Base-by-base conservation (phyloP, 2,329 filamentous ascomycete genomes). In the Aspergillus tubingensis region DNA sequence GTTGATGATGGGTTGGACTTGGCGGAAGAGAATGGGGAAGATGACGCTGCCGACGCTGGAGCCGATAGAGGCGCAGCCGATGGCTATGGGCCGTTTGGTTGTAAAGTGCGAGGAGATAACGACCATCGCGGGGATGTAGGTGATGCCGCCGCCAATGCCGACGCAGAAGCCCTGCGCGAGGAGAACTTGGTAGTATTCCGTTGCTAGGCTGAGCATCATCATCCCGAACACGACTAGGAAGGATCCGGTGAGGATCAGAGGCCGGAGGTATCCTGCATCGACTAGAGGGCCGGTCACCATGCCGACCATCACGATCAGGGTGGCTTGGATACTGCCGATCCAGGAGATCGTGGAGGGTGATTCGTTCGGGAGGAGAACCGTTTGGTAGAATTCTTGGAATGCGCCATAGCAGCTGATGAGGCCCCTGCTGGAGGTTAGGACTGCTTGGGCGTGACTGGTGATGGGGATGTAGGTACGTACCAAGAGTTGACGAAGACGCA, bases 11-110 rank as follows among this genome's bases (percentile, higher is more conserved):
- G 84, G 82, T 6, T 86, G 75, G 0, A 88, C 72, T 58, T 86
- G 81, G 56, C 79, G 74, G 3, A 81, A 77, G 52, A 83, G 79
- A 2, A 84, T 75, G 0, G 86, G 86, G 67, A 86, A 89, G 5
- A 88, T 77, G 21, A 88, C 78, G 0, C 86, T 86, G 0, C 87
- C 87, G 0, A 83, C 81, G 0, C 81, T 81, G 15, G 83, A 84
- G 3, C 87, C 87, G 0, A 82, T 81, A 0, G 85, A 84, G 1
- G 81, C 80, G 8, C 84, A 78, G 0, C 84, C 84, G 23, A 88
- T 79, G 1, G 86, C 86, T 1, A 87, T 75, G 0, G 80, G 81
- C 2, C 82, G 78, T 41, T 82, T 83, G 2, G 72, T 80, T 2
- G 77, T 79, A 52, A 74, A 74, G 47, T 67, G 60, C 1, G 68